Conservation (phyloP, 163 green algal species). For the Chlorella variabilis region DNA sequence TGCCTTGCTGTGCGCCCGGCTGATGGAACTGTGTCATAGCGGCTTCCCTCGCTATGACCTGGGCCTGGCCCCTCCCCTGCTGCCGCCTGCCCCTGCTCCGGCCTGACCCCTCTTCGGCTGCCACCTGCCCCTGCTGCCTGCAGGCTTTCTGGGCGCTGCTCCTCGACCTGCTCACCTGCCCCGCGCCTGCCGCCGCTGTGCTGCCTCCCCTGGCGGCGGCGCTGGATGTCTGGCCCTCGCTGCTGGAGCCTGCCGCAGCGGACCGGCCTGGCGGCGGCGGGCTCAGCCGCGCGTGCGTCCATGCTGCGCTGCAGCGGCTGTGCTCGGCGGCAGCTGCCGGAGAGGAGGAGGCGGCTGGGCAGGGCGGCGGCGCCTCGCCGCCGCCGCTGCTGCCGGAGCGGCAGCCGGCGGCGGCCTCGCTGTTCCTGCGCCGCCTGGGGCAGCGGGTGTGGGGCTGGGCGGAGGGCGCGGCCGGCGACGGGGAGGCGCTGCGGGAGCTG, state of each 20-base stretch:
- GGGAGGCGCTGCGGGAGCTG: neutral
- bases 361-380: neutral
- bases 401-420: neutral
- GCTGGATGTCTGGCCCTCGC: slow-evolving; percentile 13
- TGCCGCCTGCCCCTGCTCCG: too few species aligned
- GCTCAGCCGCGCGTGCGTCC: neutral
- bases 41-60: too few species aligned
- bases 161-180: slow-evolving; percentile 4
- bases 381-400: slow-evolving; percentile 27
- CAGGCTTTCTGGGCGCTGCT: slow-evolving; percentile 26
- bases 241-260: neutral
- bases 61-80: too few species aligned
- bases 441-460: slow-evolving; percentile 14
- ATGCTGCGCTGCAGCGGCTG: neutral
- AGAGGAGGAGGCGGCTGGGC: neutral
- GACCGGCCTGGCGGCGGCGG: neutral
- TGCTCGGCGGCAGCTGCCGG: neutral
- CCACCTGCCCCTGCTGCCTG: neutral
- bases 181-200: neutral
- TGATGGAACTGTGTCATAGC: too few species aligned
- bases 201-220: slow-evolving; percentile 30
- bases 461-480: neutral
- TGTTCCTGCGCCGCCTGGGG: slow-evolving; percentile 9
- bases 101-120: too few species aligned
- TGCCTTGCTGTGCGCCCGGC: too few species aligned